Percentiles rank a stretch among this genome's conserved stretches.
phyloP scores from a whole-genome alignment of 2,329 filamentous ascomycete species.

The Pyrenochaeta sp. region DNA sequence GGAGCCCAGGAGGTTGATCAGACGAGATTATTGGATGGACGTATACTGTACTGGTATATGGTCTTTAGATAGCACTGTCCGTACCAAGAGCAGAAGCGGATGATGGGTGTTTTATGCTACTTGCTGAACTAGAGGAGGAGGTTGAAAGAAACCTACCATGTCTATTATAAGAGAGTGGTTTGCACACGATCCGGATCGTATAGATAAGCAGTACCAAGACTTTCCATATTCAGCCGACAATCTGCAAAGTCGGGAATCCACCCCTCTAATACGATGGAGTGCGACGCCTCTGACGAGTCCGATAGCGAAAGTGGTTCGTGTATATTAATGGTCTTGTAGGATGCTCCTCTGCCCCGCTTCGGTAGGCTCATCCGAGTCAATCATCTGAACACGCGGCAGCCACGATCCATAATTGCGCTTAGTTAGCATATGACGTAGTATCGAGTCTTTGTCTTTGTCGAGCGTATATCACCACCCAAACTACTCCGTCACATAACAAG shows the following conservation, averaged over 20 bases:
- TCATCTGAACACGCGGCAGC: slow-evolving; percentile 18
- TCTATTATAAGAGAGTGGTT: neutral
- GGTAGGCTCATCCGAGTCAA: slow-evolving; percentile 1
- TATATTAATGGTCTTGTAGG: neutral
- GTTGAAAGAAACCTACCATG: too few species aligned
- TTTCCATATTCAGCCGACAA: neutral
- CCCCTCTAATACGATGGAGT: neutral
- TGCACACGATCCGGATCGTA: neutral
- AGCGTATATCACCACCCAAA: neutral
- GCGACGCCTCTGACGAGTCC: neutral
- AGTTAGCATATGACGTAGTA: slow-evolving; percentile 23
- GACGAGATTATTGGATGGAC: neutral
- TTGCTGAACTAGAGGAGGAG: too few species aligned
- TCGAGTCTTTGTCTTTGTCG: neutral
- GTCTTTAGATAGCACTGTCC: neutral
- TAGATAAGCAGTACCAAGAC: neutral
- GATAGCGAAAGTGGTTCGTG: neutral
- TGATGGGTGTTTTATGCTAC: neutral
- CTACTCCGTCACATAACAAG: neutral
- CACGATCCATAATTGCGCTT: slow-evolving; percentile 1
- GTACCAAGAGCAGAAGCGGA: neutral
- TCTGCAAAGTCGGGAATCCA: neutral
- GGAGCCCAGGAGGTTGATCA: neutral
- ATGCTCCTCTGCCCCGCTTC: neutral
- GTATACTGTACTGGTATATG: neutral